Evolutionary conservation across 2,329 filamentous ascomycete genomes (phyloP).

Genomic region (Hymenoscyphus infarciens): DNA sequence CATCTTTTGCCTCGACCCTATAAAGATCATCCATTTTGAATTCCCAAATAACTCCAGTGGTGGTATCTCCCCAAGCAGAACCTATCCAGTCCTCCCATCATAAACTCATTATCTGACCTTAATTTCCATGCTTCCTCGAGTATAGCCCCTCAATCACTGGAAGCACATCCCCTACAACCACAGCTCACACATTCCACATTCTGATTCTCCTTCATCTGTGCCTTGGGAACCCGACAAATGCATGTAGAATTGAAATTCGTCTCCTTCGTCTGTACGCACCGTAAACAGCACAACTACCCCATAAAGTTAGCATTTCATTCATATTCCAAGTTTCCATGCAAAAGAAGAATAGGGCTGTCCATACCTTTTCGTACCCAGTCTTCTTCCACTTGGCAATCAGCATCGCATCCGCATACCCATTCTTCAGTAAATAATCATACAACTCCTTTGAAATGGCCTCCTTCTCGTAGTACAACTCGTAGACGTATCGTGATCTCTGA

Average conservation of each 20-base stretch:
- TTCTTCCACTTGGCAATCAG: slow-evolving; percentile 99
- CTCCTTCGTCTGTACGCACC: slow-evolving; percentile 99
- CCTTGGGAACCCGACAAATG: slow-evolving; percentile 89
- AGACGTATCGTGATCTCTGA: slow-evolving; percentile 88
- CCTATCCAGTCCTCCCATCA: background rate
- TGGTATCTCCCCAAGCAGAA: slow-evolving; percentile 26
- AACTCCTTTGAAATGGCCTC: slow-evolving; percentile 88
- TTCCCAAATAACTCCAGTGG: slow-evolving; percentile 17
- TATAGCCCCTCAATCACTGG: slow-evolving; percentile 59
- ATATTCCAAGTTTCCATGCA: too few species aligned
- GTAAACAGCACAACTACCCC: slow-evolving; percentile 78
- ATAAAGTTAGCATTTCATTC: slow-evolving; percentile 15
- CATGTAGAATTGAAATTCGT: slow-evolving; percentile 98
- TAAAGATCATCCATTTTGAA: background rate
- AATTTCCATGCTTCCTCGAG: background rate
- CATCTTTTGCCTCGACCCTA: background rate
- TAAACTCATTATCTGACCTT: background rate
- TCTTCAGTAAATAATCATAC: slow-evolving; percentile 96
- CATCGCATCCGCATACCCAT: slow-evolving; percentile 90
- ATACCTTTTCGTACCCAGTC: slow-evolving; percentile 97
- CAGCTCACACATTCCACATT: slow-evolving; percentile 93
- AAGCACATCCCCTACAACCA: slow-evolving; percentile 87
- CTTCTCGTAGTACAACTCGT: slow-evolving; percentile 97
- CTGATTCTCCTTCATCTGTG: slow-evolving; percentile 84
- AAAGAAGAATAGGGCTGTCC: too few species aligned